These are phyloP conservation scores for Cruciata laevipes DNA, from an alignment of 257 asterid species.

Conservation along the genomic window DNA sequence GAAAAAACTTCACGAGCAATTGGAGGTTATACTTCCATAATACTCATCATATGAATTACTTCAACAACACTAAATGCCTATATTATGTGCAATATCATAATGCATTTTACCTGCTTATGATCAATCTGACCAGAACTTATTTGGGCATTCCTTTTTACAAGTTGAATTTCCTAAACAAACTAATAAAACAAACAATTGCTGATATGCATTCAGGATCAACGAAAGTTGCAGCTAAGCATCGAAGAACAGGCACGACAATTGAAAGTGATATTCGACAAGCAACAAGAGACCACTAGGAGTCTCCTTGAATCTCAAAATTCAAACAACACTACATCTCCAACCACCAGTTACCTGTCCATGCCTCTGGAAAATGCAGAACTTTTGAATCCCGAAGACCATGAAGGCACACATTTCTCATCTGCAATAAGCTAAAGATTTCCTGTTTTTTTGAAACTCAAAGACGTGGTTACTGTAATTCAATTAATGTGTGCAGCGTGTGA, in stretches of 20 bases:
- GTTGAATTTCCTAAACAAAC: neutral
- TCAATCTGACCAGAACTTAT: neutral
- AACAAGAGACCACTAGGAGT: slow-evolving; percentile 35
- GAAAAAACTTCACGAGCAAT: slow-evolving; percentile 76
- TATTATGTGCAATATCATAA: neutral
- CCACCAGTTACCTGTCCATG: slow-evolving; percentile 27
- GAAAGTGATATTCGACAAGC: slow-evolving; percentile 57
- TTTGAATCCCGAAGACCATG: slow-evolving; percentile 31
- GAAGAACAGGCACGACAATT: slow-evolving; percentile 66
- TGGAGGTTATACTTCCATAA: slow-evolving; percentile 49
- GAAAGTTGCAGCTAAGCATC: slow-evolving; percentile 56
- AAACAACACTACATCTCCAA: slow-evolving; percentile 20
- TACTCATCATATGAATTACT: neutral
- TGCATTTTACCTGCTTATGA: neutral
- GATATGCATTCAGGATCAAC: slow-evolving; percentile 37
- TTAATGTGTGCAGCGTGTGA: neutral
- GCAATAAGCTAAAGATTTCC: slow-evolving; percentile 30
- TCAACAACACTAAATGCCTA: neutral
- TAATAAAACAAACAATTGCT: neutral
- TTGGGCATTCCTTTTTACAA: neutral
- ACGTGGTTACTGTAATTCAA: neutral
- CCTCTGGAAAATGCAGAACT: slow-evolving; percentile 29
- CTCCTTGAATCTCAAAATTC: slow-evolving; percentile 27
- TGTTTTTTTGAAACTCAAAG: neutral
- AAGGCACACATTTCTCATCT: slow-evolving; percentile 31